Evolutionary conservation across 352 stramenopile genomes (phyloP).

Genomic region (Globisporangium polare): DNA sequence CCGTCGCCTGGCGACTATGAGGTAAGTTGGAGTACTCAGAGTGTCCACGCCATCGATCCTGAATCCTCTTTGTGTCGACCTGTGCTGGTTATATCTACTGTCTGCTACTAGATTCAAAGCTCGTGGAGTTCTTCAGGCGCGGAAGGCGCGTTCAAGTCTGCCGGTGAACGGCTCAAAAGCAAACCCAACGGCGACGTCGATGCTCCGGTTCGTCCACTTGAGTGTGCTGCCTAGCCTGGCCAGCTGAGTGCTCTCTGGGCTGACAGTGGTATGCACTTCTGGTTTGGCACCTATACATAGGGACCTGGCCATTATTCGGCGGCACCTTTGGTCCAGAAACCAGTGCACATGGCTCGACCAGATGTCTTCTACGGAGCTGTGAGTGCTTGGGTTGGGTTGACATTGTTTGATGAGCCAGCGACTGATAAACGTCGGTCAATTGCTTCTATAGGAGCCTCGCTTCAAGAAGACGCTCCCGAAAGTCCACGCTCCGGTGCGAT

Average conservation of each 20-base stretch:
- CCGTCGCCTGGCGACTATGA: conserved; percentile 75
- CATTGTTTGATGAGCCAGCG: no score
- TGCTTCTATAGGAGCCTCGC: conserved; percentile 75
- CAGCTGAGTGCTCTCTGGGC: not conserved
- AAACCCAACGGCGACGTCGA: conserved; percentile 24
- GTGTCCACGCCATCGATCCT: no score
- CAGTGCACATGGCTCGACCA: conserved; percentile 55
- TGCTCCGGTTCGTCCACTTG: conserved; percentile 40
- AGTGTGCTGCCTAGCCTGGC: not conserved
- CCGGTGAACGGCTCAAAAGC: conserved; percentile 47
- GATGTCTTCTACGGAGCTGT: conserved; percentile 71
- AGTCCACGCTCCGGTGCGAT: conserved; percentile 45
- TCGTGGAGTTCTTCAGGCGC: conserved; percentile 64
- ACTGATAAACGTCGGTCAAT: no score
- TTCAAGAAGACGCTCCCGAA: conserved; percentile 68
- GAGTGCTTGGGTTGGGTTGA: conserved; percentile 2
- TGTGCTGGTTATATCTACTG: no score
- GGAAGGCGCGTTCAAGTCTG: conserved; percentile 64
- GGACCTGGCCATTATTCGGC: conserved; percentile 60
- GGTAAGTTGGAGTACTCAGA: conserved; percentile 16
- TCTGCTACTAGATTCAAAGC: conserved; percentile 35
- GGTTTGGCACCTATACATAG: no score
- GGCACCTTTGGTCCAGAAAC: conserved; percentile 36
- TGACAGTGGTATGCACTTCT: not conserved
- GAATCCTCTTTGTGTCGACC: not conserved